These are phyloP conservation scores for Dimocarpus longan DNA, from an alignment of 345 rosid species.

Conservation along the genomic window DNA sequence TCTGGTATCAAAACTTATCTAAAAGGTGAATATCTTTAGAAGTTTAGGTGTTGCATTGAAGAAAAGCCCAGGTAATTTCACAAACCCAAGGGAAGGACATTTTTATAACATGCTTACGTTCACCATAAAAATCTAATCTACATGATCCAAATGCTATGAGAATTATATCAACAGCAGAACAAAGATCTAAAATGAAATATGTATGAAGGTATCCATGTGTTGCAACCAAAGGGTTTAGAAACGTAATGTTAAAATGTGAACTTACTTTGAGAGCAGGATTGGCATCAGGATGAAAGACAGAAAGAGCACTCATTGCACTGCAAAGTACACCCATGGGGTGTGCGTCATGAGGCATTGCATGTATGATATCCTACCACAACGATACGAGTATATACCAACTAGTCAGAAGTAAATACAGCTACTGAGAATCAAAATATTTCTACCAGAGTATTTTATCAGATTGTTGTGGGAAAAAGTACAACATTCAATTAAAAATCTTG, in stretches of 20 bases:
- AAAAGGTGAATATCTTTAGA: neutral
- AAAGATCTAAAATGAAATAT: neutral
- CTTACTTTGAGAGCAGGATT: conserved; percentile 96
- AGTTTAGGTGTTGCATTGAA: neutral
- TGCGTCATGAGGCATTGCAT: conserved; percentile 97
- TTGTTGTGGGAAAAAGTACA: too few species aligned
- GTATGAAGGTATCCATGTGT: neutral
- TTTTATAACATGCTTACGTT: neutral
- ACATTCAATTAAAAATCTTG: neutral
- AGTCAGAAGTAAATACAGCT: conserved; percentile 10
- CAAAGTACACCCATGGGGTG: conserved; percentile 99
- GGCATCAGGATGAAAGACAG: conserved; percentile 97
- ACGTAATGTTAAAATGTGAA: conserved; percentile 22
- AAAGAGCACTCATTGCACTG: conserved; percentile 98
- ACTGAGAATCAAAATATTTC: neutral
- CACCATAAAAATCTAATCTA: neutral
- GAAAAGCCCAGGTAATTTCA: neutral
- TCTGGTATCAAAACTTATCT: conserved; percentile 4
- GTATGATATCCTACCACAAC: conserved; percentile 80
- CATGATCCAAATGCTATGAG: neutral
- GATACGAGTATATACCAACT: conserved; percentile 1
- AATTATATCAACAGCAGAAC: neutral
- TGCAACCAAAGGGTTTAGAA: neutral
- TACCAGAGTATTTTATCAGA: conserved; percentile 1
- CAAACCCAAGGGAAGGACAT: neutral